These are phyloP conservation scores for Capsella rubella DNA, from an alignment of 441 rosid genomes.

Conservation along the genomic window DNA sequence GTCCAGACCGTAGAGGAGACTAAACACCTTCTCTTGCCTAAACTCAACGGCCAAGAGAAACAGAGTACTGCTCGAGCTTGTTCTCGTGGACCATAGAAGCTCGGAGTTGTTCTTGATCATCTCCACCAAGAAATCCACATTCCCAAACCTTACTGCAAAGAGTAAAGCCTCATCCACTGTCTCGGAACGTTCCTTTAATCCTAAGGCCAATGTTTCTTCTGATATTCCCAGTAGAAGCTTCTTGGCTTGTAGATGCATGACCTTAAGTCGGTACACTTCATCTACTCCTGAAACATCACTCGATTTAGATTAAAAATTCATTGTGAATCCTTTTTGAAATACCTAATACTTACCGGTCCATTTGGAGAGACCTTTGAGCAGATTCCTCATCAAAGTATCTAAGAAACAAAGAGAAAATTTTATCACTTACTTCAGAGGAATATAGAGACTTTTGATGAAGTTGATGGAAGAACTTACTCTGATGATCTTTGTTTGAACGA, in stretches of 20 bases:
- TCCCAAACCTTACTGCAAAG: slow-evolving; percentile 45
- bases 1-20: slow-evolving; percentile 43
- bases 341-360: slow-evolving; percentile 33
- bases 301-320: background rate
- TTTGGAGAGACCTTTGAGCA: slow-evolving; percentile 36
- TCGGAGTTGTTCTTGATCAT: slow-evolving; percentile 47
- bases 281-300: slow-evolving; percentile 39
- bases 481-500: slow-evolving; percentile 34
- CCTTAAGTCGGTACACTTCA: slow-evolving; percentile 40
- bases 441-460: background rate
- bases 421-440: background rate
- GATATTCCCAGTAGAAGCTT: slow-evolving; percentile 44
- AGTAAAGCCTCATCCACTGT: slow-evolving; percentile 49
- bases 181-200: slow-evolving; percentile 43
- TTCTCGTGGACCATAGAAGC: slow-evolving; percentile 46
- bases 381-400: slow-evolving; percentile 37
- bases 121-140: slow-evolving; percentile 45
- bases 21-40: slow-evolving; percentile 51
- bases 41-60: slow-evolving; percentile 47
- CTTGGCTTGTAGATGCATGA: slow-evolving; percentile 45
- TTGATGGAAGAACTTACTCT: slow-evolving; percentile 32
- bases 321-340: background rate
- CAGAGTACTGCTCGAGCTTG: slow-evolving; percentile 43
- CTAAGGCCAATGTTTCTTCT: slow-evolving; percentile 43
- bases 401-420: background rate